These are phyloP conservation scores for Erodium texanum DNA, from an alignment of 441 rosid genomes.

Conservation along the genomic window DNA sequence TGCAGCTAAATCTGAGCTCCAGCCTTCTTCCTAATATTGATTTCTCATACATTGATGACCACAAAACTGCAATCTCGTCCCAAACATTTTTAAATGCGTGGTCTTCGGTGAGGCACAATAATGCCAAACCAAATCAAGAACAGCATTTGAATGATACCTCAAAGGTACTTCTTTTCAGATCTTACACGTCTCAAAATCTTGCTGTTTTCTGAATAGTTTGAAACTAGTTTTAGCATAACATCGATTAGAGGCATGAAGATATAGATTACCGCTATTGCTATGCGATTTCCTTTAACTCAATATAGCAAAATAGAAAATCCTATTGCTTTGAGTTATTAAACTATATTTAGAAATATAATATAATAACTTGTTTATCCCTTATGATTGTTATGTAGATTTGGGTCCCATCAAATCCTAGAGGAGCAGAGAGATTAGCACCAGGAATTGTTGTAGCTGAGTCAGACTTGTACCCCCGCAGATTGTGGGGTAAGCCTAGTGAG, in stretches of 20 bases:
- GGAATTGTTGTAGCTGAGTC: constrained; percentile 77
- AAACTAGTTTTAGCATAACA: too few species aligned
- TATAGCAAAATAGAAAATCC: too few species aligned
- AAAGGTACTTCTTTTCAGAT: constrained; percentile 36
- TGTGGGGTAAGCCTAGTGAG: constrained; percentile 91
- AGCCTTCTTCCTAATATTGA: constrained; percentile 42
- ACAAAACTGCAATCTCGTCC: too few species aligned
- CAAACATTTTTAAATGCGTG: too few species aligned
- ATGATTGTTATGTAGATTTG: constrained; percentile 54
- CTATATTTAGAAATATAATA: too few species aligned
- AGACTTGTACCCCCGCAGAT: constrained; percentile 71
- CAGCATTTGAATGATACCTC: constrained; percentile 28
- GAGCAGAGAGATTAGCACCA: constrained; percentile 84
- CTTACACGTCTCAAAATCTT: constrained; percentile 7
- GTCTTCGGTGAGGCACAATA: too few species aligned
- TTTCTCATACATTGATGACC: constrained; percentile 28
- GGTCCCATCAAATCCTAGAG: constrained; percentile 93
- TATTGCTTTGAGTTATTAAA: too few species aligned
- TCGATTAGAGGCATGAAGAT: too few species aligned
- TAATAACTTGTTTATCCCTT: constrained; percentile 2
- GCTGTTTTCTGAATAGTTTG: too few species aligned
- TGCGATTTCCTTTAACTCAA: too few species aligned
- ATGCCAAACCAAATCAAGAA: neutral
- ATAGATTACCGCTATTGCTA: too few species aligned
- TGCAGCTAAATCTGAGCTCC: constrained; percentile 61